phyloP scores from a whole-genome alignment of 768 basidiomycete species.

The Mycena maculata region DNA sequence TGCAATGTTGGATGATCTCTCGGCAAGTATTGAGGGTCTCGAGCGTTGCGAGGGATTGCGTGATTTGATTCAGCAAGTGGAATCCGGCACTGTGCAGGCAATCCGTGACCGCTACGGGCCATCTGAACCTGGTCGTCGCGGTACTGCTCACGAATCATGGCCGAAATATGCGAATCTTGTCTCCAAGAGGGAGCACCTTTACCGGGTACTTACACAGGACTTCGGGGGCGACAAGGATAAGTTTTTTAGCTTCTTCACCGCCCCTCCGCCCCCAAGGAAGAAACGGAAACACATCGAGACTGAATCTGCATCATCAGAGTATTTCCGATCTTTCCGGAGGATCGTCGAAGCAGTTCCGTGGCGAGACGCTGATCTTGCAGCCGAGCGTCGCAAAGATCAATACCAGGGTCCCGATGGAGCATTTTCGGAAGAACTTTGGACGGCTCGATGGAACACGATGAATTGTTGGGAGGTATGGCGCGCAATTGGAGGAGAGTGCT shows the following conservation, averaged over 20 bases:
- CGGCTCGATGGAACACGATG: neutral
- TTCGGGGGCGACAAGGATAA: constrained; percentile 2
- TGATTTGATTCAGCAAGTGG: neutral
- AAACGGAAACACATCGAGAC: neutral
- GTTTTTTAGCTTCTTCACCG: neutral
- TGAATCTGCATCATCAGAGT: neutral
- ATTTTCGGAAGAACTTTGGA: neutral
- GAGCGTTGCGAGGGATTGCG: neutral
- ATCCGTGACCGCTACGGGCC: constrained; percentile 5
- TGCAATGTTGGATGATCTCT: neutral
- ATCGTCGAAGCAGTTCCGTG: constrained; percentile 1
- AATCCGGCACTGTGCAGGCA: neutral
- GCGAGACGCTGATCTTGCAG: neutral
- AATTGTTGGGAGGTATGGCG: constrained; percentile 3
- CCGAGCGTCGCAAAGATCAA: neutral
- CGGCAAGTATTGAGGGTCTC: neutral
- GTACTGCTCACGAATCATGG: neutral
- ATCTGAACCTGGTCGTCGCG: neutral
- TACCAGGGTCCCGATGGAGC: neutral
- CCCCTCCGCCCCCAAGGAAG: neutral
- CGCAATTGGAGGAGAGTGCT: neutral
- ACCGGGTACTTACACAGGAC: neutral
- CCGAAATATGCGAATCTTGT: neutral
- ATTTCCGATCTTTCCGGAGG: neutral
- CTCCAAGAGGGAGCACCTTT: neutral